Base-by-base conservation (phyloP, 208 protist species). In the Trypanosoma caninum region DNA sequence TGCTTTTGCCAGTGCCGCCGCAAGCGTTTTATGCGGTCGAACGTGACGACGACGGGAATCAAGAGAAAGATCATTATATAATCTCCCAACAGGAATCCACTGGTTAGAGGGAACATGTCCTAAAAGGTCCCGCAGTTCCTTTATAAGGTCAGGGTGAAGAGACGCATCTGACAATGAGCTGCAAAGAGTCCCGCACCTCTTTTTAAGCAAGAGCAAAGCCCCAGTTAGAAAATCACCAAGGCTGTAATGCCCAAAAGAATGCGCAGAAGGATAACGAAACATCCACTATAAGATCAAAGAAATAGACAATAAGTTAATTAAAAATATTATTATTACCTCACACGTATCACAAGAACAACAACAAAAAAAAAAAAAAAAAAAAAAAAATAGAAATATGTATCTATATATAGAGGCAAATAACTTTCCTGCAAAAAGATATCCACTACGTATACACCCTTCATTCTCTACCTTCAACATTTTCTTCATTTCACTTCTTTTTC, bases 21-120 rank as follows among this genome's bases (percentile, higher is more conserved):
- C 42, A 41, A 94, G 72, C 16, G 79, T 89, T 58, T 82, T 83
- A 63, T 94, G 84, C 10, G 88, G 88, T 2, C 84, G 80, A 33
- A 94, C 82, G 48, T 91, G 65, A 27, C 63, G 33, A 18, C 82
- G 75, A 11, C 84, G 78, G 33, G 69, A 66, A 30, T 65, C 66
- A 31, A 62, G 31, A 10, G 82, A 72, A 4, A 94, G 56, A n/a
- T 83, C 71, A 25, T 67, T 74, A 64, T 94, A 94, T 31, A 92
- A 37, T 11, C 83, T 67, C 25, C 69, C 72, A 25, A 94, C 72
- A 1, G 73, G 54, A 41, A 84, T 48, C 88, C 88, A 94, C 28
- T 44, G 73, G 10, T 50, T 34, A 31, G 38, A 14, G 6, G 73
- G 62, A 35, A 59, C 52, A 25, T 42, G 56, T 22, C 59, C 44